These are phyloP conservation scores for Iris pallida DNA, from an alignment of 116 monocot genomes.

Conservation along the genomic window DNA sequence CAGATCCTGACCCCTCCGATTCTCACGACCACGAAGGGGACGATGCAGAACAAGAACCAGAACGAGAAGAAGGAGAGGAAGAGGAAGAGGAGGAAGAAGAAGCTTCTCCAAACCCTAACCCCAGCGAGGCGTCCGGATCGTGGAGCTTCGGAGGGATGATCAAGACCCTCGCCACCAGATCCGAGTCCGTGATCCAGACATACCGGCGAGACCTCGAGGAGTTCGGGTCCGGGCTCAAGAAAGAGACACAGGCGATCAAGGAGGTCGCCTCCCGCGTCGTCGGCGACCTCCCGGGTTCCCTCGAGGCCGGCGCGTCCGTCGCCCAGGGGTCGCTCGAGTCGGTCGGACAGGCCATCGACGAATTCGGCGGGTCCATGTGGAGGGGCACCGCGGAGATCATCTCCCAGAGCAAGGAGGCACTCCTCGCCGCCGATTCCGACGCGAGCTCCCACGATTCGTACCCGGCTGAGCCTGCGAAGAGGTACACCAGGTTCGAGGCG, in stretches of 20 bases:
- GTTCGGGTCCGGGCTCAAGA: conserved; percentile 86
- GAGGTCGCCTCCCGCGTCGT: conserved; percentile 71
- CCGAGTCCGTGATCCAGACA: conserved; percentile 81
- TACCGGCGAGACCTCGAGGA: conserved; percentile 88
- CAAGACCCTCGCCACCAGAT: conserved; percentile 64
- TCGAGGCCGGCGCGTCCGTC: conserved; percentile 57
- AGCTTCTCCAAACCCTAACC: not conserved
- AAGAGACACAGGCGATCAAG: conserved; percentile 67
- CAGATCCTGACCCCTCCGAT: conserved; percentile 31
- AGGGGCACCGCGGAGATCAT: conserved; percentile 70
- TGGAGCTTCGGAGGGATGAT: conserved; percentile 67
- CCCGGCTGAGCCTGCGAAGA: conserved; percentile 11
- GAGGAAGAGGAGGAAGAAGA: not conserved
- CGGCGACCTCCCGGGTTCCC: conserved; percentile 49
- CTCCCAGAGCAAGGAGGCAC: conserved; percentile 55
- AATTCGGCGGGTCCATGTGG: conserved; percentile 58
- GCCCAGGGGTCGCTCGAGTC: conserved; percentile 73
- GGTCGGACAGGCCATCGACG: conserved; percentile 73
- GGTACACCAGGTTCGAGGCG: conserved; percentile 61
- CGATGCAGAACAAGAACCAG: not conserved
- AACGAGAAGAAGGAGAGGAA: not conserved
- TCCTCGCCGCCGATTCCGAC: conserved; percentile 32
- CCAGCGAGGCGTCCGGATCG: conserved; percentile 7
- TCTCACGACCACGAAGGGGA: conserved; percentile 1
- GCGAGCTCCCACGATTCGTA: not conserved